phyloP scores from a whole-genome alignment of 2,329 filamentous ascomycete genomes.

The Samsoniella hepiali region DNA sequence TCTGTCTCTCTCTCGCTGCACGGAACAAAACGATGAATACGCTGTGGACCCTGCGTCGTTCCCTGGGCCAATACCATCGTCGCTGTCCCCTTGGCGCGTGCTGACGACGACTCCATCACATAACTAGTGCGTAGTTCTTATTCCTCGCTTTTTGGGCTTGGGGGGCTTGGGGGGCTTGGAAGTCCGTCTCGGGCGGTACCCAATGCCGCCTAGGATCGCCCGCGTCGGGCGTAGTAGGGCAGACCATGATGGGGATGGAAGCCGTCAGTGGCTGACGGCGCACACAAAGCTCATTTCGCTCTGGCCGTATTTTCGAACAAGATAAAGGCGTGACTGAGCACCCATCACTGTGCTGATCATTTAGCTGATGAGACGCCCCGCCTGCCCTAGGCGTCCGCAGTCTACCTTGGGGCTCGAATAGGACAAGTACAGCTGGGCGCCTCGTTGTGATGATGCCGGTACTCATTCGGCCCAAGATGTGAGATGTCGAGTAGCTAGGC shows the following conservation, averaged over 20 bases:
- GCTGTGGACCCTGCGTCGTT: background rate
- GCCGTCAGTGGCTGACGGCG: background rate
- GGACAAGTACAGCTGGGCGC: too few relatives aligned
- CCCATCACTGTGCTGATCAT: too few relatives aligned
- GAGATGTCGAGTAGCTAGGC: too few relatives aligned
- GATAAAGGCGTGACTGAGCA: too few relatives aligned
- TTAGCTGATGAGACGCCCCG: too few relatives aligned
- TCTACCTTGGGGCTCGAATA: too few relatives aligned
- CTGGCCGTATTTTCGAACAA: background rate
- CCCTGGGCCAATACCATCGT: background rate
- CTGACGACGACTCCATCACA: background rate
- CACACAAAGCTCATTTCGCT: background rate
- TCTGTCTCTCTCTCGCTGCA: background rate
- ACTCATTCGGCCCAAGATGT: too few relatives aligned
- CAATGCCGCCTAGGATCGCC: background rate
- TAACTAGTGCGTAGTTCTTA: background rate
- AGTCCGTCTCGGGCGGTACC: background rate
- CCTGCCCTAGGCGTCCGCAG: too few relatives aligned
- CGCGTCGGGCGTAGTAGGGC: background rate
- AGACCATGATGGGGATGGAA: background rate
- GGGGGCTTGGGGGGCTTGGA: background rate
- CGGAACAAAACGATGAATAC: slow-evolving; percentile 1
- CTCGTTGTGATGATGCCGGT: too few relatives aligned
- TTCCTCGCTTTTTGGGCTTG: background rate
- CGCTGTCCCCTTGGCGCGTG: background rate